A percentile compares a stretch with the other conserved stretches of the same genome.
Evolutionary conservation across 176 grass and related monocot species (phyloP).

Genomic region (bread wheat (Triticum aestivum)): IWGSC_CS_RefSeq_v2.1 NC_057797.1:15101902-15102401

Average conservation of each 20-base stretch:
- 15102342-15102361: conserved; percentile 53
- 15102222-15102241: conserved; percentile 64
- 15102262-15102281: conserved; percentile 47
- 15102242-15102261: conserved; percentile 75
- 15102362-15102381: conserved; percentile 40
- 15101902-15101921: conserved; percentile 32
- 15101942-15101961: conserved; percentile 56
- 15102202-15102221: conserved; percentile 55
- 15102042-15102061: conserved; percentile 35
- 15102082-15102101: conserved; percentile 49
- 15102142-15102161: conserved; percentile 54
- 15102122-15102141: conserved; percentile 40
- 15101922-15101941: conserved; percentile 65
- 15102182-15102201: conserved; percentile 58
- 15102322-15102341: conserved; percentile 60
- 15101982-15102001: not conserved
- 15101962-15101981: conserved; percentile 35
- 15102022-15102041: not conserved
- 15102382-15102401: conserved; percentile 46
- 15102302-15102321: conserved; percentile 46
- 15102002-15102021: not conserved
- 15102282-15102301: conserved; percentile 62
- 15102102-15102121: conserved; percentile 51
- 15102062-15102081: no score
- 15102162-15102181: conserved; percentile 62